Percentiles rank a stretch among this genome's conserved stretches.
These are phyloP conservation scores for Fusarium torulosum DNA, from an alignment of 2,329 filamentous ascomycete species.

Conservation along the genomic window DNA sequence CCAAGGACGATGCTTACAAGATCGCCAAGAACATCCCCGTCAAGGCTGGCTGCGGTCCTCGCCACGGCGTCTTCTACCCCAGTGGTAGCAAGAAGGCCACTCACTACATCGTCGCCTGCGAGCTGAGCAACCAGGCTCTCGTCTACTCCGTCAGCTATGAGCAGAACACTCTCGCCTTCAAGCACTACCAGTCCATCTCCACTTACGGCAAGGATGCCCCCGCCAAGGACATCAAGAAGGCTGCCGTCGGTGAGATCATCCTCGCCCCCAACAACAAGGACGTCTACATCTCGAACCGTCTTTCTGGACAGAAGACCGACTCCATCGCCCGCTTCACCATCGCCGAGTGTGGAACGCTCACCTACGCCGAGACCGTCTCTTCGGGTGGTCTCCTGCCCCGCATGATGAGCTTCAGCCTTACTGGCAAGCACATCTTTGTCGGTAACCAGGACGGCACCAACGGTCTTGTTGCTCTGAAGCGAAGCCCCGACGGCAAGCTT, in stretches of 20 bases:
- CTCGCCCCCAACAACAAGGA: slow-evolving; percentile 58
- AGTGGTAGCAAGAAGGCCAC: slow-evolving; percentile 51
- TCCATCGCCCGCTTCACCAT: slow-evolving; percentile 62
- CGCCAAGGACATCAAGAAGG: slow-evolving; percentile 53
- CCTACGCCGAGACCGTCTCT: slow-evolving; percentile 52
- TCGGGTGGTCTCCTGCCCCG: slow-evolving; percentile 58
- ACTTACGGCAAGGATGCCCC: slow-evolving; percentile 55
- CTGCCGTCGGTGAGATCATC: slow-evolving; percentile 61
- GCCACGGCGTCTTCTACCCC: slow-evolving; percentile 64
- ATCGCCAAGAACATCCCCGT: slow-evolving; percentile 54
- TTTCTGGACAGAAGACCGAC: slow-evolving; percentile 60
- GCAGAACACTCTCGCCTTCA: slow-evolving; percentile 53
- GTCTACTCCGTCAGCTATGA: slow-evolving; percentile 59
- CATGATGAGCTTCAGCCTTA: slow-evolving; percentile 59
- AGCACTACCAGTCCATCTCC: slow-evolving; percentile 54
- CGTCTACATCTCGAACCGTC: slow-evolving; percentile 65
- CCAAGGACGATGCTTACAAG: slow-evolving; percentile 55
- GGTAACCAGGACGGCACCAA: slow-evolving; percentile 60
- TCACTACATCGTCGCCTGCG: slow-evolving; percentile 63
- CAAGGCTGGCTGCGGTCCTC: slow-evolving; percentile 59
- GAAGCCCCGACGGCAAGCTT: slow-evolving; percentile 50
- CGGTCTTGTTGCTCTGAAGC: slow-evolving; percentile 57
- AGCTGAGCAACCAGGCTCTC: slow-evolving; percentile 60
- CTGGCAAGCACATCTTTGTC: slow-evolving; percentile 58
- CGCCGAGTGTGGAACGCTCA: slow-evolving; percentile 49